phyloP scores from a whole-genome alignment of 352 stramenopile species.

The Aphanomyces invadans region DNA sequence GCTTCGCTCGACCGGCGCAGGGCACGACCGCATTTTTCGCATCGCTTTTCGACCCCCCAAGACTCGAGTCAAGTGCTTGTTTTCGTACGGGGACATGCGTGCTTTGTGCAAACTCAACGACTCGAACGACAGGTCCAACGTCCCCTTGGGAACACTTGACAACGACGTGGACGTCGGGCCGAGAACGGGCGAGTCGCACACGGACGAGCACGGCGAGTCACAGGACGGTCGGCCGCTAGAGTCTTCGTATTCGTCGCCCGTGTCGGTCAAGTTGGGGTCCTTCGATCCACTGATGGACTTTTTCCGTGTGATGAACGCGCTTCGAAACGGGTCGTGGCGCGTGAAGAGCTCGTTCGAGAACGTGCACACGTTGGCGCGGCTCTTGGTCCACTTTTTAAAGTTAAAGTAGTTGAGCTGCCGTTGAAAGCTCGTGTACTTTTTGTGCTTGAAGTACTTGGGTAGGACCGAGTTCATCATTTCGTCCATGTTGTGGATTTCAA shows the following conservation, averaged over 20 bases:
- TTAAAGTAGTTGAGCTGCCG: slow-evolving; percentile 93
- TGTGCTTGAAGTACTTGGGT: slow-evolving; percentile 92
- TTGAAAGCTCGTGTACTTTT: slow-evolving; percentile 91
- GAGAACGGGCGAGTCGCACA: slow-evolving; percentile 17
- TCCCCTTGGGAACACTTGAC: not conserved
- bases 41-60: slow-evolving; percentile 7
- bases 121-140: slow-evolving; percentile 6
- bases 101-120: slow-evolving; percentile 23
- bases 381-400: slow-evolving; percentile 88
- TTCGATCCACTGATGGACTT: slow-evolving; percentile 28
- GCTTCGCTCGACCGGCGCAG: too few relatives aligned
- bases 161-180: not conserved
- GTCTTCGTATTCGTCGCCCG: slow-evolving; percentile 5
- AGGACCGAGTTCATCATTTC: slow-evolving; percentile 76
- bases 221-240: not conserved
- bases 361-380: slow-evolving; percentile 64
- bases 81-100: slow-evolving; percentile 19
- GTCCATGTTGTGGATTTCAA: slow-evolving; percentile 65
- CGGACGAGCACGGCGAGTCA: not conserved
- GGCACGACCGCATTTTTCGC: not conserved
- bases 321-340: slow-evolving; percentile 49
- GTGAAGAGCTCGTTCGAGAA: slow-evolving; percentile 68
- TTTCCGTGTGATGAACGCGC: slow-evolving; percentile 60
- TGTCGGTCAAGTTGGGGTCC: not conserved
- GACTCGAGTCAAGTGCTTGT: slow-evolving; percentile 23